These are phyloP conservation scores for Olyra latifolia DNA, from an alignment of 176 grass and related monocot genomes.

Conservation along the genomic window DNA sequence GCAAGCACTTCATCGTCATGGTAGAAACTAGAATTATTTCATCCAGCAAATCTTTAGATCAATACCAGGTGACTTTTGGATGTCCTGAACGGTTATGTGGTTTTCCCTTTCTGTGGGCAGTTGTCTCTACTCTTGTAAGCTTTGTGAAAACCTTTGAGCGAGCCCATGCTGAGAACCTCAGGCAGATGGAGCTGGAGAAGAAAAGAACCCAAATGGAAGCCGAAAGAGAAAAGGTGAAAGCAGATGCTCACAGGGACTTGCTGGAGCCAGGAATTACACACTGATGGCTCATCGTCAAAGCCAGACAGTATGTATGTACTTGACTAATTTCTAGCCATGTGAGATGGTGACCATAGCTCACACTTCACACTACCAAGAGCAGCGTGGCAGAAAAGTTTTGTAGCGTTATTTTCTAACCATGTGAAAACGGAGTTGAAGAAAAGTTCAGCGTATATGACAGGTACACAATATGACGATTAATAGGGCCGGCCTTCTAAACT, in stretches of 20 bases:
- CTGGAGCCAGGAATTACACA: neutral
- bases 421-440: neutral
- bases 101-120: constrained; percentile 40
- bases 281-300: neutral
- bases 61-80: neutral
- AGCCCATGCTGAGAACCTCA: constrained; percentile 66
- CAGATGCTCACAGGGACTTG: constrained; percentile 14
- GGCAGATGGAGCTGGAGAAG: constrained; percentile 66
- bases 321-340: neutral
- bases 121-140: constrained; percentile 68
- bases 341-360: neutral
- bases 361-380: constrained; percentile 4
- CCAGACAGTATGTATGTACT: neutral
- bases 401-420: constrained; percentile 12
- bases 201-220: constrained; percentile 64
- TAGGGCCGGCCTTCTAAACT: neutral
- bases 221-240: constrained; percentile 52
- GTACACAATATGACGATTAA: neutral
- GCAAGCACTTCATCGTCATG: neutral
- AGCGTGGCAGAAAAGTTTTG: constrained; percentile 27
- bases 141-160: constrained; percentile 75
- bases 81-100: neutral
- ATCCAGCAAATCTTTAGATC: neutral
- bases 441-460: neutral
- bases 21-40: neutral